A percentile compares a stretch with the other conserved stretches of the same genome.
Evolutionary conservation across 345 rosid species (phyloP).

Genomic region (Linum lewisii): DNA sequence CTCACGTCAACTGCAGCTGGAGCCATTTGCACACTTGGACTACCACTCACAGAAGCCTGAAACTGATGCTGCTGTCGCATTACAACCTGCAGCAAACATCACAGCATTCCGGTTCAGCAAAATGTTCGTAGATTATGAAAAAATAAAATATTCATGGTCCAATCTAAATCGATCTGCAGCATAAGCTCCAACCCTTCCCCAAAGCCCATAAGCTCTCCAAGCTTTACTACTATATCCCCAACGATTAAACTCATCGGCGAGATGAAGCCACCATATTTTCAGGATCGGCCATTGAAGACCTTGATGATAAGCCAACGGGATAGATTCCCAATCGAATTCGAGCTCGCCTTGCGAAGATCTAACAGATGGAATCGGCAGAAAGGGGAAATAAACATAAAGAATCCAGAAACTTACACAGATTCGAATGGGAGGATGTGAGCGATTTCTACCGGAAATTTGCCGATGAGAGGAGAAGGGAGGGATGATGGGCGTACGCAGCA

Average conservation of each 20-base stretch:
- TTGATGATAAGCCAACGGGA: conserved; percentile 34
- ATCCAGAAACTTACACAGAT: neutral
- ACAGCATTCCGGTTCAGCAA: conserved; percentile 82
- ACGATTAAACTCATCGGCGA: no score
- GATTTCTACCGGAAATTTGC: neutral
- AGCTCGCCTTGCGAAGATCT: conserved; percentile 39
- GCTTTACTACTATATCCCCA: conserved; percentile 20
- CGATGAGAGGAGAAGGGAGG: neutral
- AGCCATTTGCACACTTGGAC: conserved; percentile 24
- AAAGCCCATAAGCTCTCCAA: no score
- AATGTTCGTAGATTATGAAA: conserved; percentile 72
- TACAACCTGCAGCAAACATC: conserved; percentile 75
- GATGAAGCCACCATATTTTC: no score
- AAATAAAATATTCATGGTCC: conserved; percentile 83
- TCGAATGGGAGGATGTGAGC: neutral
- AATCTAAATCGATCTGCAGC: conserved; percentile 60
- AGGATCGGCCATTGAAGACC: conserved; percentile 36
- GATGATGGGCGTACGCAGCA: no score
- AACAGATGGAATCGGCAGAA: neutral
- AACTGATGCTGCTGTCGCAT: conserved; percentile 31
- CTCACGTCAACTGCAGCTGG: conserved; percentile 25
- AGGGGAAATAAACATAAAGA: neutral
- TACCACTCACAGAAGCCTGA: conserved; percentile 26
- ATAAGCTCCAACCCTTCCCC: no score
- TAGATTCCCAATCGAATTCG: conserved; percentile 46